phyloP scores from a whole-genome alignment of 2,329 filamentous ascomycete genomes.

The Mariannaea elegans region DNA sequence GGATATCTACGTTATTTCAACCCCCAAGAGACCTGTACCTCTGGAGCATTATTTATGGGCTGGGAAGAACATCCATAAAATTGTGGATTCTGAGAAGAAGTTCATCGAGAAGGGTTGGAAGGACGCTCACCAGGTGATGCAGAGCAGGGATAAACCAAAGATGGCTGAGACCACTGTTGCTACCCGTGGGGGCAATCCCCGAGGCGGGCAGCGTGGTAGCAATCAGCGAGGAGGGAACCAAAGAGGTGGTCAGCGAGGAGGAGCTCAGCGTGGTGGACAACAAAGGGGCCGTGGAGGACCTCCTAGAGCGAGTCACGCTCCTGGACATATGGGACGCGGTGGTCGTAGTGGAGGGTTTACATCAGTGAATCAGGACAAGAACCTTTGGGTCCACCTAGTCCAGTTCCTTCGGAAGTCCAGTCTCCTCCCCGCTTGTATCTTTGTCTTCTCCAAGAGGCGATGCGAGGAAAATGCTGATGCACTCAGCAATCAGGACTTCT shows the following conservation, averaged over 20 bases:
- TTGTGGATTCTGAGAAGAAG: constrained; percentile 90
- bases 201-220: constrained; percentile 46
- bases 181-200: constrained; percentile 49
- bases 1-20: constrained; percentile 98
- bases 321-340: constrained; percentile 89
- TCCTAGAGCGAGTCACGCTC: constrained; percentile 67
- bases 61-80: constrained; percentile 90
- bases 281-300: constrained; percentile 62
- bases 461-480: constrained; percentile 98
- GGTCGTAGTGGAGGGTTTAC: constrained; percentile 87
- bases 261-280: constrained; percentile 56
- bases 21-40: constrained; percentile 91
- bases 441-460: constrained; percentile 97
- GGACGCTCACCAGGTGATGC: constrained; percentile 83
- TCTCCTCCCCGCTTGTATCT: constrained; percentile 92
- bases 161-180: constrained; percentile 45
- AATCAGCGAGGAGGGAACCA: constrained; percentile 52
- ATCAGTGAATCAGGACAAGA: constrained; percentile 92
- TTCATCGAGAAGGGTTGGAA: constrained; percentile 97
- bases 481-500: constrained; percentile 93
- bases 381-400: constrained; percentile 95
- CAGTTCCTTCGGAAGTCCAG: constrained; percentile 88
- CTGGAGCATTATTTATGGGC: constrained; percentile 98
- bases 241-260: constrained; percentile 59
- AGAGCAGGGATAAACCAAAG: constrained; percentile 82